These are phyloP conservation scores for Fusarium verrucosum DNA, from an alignment of 2,329 filamentous ascomycete genomes.

Conservation along the genomic window DNA sequence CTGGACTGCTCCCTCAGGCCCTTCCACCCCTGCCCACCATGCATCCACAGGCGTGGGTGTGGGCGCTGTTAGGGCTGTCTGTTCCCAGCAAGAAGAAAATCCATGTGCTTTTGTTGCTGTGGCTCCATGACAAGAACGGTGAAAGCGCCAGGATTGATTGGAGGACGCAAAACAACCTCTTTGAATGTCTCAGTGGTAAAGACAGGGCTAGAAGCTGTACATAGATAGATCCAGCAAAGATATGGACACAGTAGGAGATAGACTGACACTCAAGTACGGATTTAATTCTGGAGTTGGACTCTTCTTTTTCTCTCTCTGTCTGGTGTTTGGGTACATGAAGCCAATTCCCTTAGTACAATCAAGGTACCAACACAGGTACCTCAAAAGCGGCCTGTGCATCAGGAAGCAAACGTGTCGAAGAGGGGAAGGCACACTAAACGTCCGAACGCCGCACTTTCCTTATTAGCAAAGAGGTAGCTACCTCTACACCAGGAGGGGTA, in stretches of 20 bases:
- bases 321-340: neutral
- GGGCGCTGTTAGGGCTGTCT: constrained; percentile 43
- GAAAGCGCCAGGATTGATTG: constrained; percentile 42
- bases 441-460: constrained; percentile 25
- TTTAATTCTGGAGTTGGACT: constrained; percentile 19
- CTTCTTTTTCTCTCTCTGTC: neutral
- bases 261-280: neutral
- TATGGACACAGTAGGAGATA: constrained; percentile 10
- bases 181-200: constrained; percentile 21
- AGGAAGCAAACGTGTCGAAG: constrained; percentile 22
- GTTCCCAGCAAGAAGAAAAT: constrained; percentile 32
- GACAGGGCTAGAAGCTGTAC: constrained; percentile 19
- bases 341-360: neutral
- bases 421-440: constrained; percentile 28
- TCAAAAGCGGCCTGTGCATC: constrained; percentile 18
- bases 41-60: constrained; percentile 39
- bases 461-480: too few relatives aligned
- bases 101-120: constrained; percentile 10
- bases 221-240: constrained; percentile 4
- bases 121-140: constrained; percentile 38
- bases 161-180: constrained; percentile 16
- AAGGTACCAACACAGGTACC: neutral
- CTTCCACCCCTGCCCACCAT: constrained; percentile 36
- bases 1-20: constrained; percentile 21
- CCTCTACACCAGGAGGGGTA: constrained; percentile 23